Base-by-base conservation (phyloP, 2,329 filamentous ascomycete species). In the Nothophaeocryptopus gaeumannii region DNA sequence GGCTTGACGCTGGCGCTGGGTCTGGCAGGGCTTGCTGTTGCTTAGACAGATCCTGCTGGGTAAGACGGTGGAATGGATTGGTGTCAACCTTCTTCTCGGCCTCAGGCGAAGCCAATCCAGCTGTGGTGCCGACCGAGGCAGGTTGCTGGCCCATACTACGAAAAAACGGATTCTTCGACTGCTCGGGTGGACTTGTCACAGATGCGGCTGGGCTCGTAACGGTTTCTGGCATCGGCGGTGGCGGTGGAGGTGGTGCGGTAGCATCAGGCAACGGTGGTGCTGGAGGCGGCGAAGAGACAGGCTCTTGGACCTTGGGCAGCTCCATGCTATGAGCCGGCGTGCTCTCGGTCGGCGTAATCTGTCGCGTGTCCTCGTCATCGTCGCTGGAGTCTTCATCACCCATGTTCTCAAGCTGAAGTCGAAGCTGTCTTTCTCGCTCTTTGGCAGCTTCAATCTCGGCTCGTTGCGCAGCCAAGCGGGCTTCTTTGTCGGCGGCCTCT, bases 151-250 rank as follows among this genome's bases (percentile, higher is more conserved):
- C 84, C 77, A 95, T 84, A 74, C 91, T 93, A 71, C 86, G 89
- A 75, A 92, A 89, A 75, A 95, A 99, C 2, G 93, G 93, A 66
- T 97, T 97, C 69, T 88, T 92, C 63, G 89, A 96, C 70, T 95
- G 88, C 2, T 80, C 77, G 50, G 78, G 78, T 33, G 74, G 74
- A 48, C 76, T 78, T 26, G 73, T 70, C 26, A 76, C 53, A 20
- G 67, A 58, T 13, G 55, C 48, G 15, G 51, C n/a, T 20, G 58
- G 56, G 37, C 54, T 57, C 10, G 46, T 47, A n/a, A 47, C 47
- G 3, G 43, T 42, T 26, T 56, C 52, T 39, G 61, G 62, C 51
- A 58, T 53, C 29, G 58, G 55, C 14, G 48, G n/a, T 9, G 58
- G 52, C 31, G 50, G 54, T 37, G 53, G 54, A 61, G 49, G 49